Evolutionary conservation across 1,284 basidiomycete genomes (phyloP), one percentile per base, ranked within the genome.

Genomic region (Golubevia sp.): DNA sequence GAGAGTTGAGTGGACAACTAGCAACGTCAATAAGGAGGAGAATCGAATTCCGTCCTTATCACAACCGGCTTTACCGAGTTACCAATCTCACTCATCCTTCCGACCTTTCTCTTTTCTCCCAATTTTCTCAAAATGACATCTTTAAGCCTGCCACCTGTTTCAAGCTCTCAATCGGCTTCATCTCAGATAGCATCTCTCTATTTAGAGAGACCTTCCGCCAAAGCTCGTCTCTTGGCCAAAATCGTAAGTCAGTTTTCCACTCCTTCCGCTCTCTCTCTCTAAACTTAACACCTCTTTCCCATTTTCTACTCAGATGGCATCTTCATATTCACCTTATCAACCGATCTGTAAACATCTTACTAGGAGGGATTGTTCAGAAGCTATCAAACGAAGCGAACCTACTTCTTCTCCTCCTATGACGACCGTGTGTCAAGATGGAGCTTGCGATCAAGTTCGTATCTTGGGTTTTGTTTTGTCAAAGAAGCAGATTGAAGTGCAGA

Each of bases 261-360:
- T 18, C 18, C 1, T 49, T 7, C 25, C 30, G 30, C 11, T 34
- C 30, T 34, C 11, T 5, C 11, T 34, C 30, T 3, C 11, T n/a
- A n/a, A n/a, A n/a, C n/a, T n/a, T n/a, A n/a, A n/a, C n/a, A n/a
- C n/a, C n/a, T n/a, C n/a, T n/a, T n/a, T n/a, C n/a, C n/a, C n/a
- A n/a, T n/a, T n/a, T n/a, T n/a, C n/a, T n/a, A n/a, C n/a, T n/a
- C n/a, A n/a, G n/a, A n/a, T n/a, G n/a, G n/a, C n/a, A n/a, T n/a
- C n/a, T n/a, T n/a, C n/a, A n/a, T n/a, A n/a, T n/a, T 34, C 30
- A 5, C 4, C 30, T 34, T 34, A 34, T 34, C 76, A 75, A 55
- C 57, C 67, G 3, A 70, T 77, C 49, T 82, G 79, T 56, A 48
- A 61, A 23, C 64, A 71, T 48, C 68, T 82, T 34, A 82, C 79